phyloP scores from a whole-genome alignment of 2,329 filamentous ascomycete species.

The Sarocladiaceae sp. region DNA sequence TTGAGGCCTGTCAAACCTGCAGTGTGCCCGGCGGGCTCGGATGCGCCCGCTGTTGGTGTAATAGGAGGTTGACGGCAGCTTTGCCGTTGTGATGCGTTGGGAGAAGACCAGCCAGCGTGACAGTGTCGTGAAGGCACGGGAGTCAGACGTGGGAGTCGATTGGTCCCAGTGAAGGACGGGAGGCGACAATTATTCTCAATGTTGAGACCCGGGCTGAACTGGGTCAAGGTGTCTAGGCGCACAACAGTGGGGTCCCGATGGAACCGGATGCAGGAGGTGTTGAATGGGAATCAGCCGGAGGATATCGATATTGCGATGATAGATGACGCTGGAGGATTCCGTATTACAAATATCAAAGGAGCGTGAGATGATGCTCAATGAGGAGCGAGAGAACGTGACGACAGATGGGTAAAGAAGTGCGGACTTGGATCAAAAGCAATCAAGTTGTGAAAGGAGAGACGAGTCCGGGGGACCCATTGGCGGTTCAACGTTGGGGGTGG shows the following conservation, averaged over 20 bases:
- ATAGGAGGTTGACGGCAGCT: neutral
- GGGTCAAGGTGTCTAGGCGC: neutral
- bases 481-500: slow-evolving; percentile 1
- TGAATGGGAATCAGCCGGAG: neutral
- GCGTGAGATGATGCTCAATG: neutral
- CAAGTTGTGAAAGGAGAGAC: neutral
- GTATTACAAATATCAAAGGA: too few species aligned
- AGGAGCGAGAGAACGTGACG: neutral
- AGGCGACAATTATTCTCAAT: slow-evolving; percentile 6
- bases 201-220: neutral
- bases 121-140: slow-evolving; percentile 1
- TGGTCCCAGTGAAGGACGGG: neutral
- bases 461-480: neutral
- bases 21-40: too few species aligned
- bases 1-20: too few species aligned
- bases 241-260: neutral
- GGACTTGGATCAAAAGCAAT: neutral
- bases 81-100: neutral
- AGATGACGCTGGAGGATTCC: neutral
- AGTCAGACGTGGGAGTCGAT: neutral
- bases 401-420: neutral
- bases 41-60: neutral
- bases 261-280: slow-evolving; percentile 1
- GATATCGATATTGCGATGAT: neutral
- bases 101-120: neutral